Conservation (phyloP, 345 rosid species). For the Brassica incana region DNA sequence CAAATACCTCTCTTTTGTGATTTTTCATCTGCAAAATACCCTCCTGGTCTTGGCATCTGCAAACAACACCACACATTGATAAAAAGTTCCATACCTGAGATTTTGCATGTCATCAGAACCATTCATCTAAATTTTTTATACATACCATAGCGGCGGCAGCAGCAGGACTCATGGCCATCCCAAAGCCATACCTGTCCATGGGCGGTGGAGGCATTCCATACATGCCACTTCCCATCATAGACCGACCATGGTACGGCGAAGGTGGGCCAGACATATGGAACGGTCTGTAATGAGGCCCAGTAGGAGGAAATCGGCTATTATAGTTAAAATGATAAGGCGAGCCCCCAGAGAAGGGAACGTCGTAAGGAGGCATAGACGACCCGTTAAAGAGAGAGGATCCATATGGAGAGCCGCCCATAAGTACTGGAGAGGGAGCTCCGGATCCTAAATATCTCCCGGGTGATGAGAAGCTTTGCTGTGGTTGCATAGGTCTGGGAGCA, state of each 20-base stretch:
- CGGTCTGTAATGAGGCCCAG: conserved; percentile 85
- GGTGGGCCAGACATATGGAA: conserved; percentile 80
- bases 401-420: conserved; percentile 89
- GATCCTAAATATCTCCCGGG: conserved; percentile 79
- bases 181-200: conserved; percentile 87
- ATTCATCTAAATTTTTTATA: conserved; percentile 11
- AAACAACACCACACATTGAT: conserved; percentile 31
- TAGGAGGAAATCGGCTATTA: conserved; percentile 67
- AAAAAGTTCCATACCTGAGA: conserved; percentile 1
- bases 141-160: conserved; percentile 79
- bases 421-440: conserved; percentile 77
- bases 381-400: conserved; percentile 82
- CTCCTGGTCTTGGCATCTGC: conserved; percentile 88
- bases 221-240: conserved; percentile 84
- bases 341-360: conserved; percentile 83
- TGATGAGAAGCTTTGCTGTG: conserved; percentile 61
- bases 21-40: conserved; percentile 78
- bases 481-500: conserved; percentile 75
- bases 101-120: conserved; percentile 17
- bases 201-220: conserved; percentile 78
- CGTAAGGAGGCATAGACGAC: conserved; percentile 83
- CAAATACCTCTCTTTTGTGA: conserved; percentile 58
- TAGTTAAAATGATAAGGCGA: conserved; percentile 91
- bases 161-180: conserved; percentile 81
- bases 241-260: conserved; percentile 78